Base-by-base conservation (phyloP, 2,329 filamentous ascomycete genomes). In the Pseudonectria buxi region DNA sequence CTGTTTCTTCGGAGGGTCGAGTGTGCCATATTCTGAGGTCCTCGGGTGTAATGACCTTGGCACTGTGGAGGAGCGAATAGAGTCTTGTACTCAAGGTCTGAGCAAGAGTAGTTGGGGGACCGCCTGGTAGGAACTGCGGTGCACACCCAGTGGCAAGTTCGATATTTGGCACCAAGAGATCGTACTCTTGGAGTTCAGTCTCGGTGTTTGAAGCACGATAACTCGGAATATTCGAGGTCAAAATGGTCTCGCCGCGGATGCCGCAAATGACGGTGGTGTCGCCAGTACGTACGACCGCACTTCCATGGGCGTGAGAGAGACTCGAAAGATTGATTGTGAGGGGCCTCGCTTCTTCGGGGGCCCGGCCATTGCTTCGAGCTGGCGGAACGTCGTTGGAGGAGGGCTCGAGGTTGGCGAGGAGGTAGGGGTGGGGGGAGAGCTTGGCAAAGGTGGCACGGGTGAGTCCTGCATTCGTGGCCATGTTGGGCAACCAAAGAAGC, bases 201-300 rank as follows among this genome's bases (percentile, higher is more conserved):
- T 64, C 45, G 41, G 47, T 41, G 54, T 63, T 53, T 46, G 59
- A 51, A 47, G 63, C 42, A 53, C 81, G 66, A 62, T 72, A 83
- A 50, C 77, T 79, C 31, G 81, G 81, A 40, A 94, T 86, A 56
- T 86, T 79, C 32, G 75, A 72, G 3, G 83, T 81, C 31, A 81
- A 71, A 16, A 98, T 69, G 6, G 94, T 81, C 64, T 98, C 92
- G 34, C 74, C 89, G 29, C 90, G 79, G 14, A 98, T 79, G 38
- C 90, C 92, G 57, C 89, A 95, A 26, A 98, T 89, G n/a, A 89
- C 86, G 1, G 87, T 88, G 1, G 90, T 96, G 59, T 94, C 86
- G 30, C 92, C 92, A 33, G 85, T 70, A 25, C 92, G 78, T 32
- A 96, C 84, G 1, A 96, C 82, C 1, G 90, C 83, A 51, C 86